Base-by-base conservation (phyloP, 2,329 filamentous ascomycete species). In the Fusarium pseudoanthophilum region DNA sequence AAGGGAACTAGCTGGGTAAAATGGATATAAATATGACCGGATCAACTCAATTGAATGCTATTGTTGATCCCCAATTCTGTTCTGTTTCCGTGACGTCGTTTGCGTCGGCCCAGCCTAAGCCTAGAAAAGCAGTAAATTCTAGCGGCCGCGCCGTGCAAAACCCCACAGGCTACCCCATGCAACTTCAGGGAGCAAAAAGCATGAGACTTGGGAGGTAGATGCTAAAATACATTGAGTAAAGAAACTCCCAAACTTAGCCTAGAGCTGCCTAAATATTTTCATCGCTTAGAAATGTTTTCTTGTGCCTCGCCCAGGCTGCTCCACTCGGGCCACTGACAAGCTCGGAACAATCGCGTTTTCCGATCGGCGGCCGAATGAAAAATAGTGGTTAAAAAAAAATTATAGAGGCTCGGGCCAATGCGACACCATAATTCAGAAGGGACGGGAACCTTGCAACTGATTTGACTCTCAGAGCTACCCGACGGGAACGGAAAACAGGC, bases 311-410 rank as follows among this genome's bases (percentile, higher is more conserved):
- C n/a, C n/a, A n/a, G n/a, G n/a, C n/a, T n/a, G 21, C 36, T 45
- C 71, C 72, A 67, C 68, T 45, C 30, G 3, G 30, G 28, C 71
- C 62, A 72, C 14, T 60, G 60, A 74, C 61, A 70, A 70, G 71
- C 74, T 76, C 74, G 74, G 74, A 76, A 71, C 69, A 75, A 75
- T 60, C 66, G 60, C 69, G 53, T 67, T 73, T 73, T 76, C 74
- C 74, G 74, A 70, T 55, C 74, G 74, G 74, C 64, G 58, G 74
- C 74, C 74, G 72, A 76, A 68, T 59, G 39, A 62, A 70, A 55
- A 60, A 4, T 28, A 30, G 26, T 48, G 26, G 9, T 16, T 16
- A 21, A 60, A 71, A 69, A 67, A 67, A 74, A 72, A 42, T 55
- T 59, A 61, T 69, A 53, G 51, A 53, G 51, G 24, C 71, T n/a